Evolutionary conservation across 2,329 filamentous ascomycete species (phyloP), one percentile per base, ranked within the genome.

Genomic region (Colletotrichum aenigma): DNA sequence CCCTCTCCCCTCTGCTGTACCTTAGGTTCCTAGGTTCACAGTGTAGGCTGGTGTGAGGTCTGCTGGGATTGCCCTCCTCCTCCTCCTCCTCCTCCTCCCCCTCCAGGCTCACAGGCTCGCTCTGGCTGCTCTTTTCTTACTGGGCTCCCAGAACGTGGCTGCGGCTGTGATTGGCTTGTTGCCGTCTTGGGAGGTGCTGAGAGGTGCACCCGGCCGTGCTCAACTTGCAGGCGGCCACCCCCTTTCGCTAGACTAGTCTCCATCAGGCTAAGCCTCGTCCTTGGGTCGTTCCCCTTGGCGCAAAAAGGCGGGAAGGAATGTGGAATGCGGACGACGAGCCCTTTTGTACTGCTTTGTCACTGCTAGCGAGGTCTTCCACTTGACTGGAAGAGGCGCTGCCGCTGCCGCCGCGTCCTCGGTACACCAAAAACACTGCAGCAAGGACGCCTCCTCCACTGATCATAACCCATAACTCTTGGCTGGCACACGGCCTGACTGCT

Each of bases 261-360:
- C 3, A 75, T 75, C 58, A 5, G 43, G 70, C 21, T 26, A 52
- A 69, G 24, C 26, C 30, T 34, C n/a, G 28, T 58, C 65, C 43
- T 64, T 55, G 73, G 62, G 43, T 52, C 12, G 28, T 32, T 64
- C 58, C 69, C 58, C 73, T 67, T 73, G 58, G 64, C 56, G 74
- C 56, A 64, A 52, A 73, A 73, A 52, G 58, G 65, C 69, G 69
- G 62, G 73, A 75, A 61, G 67, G 69, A 68, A 64, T 67, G 32
- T 67, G 69, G 16, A 72, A 21, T 62, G 58, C 28, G 69, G 55
- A 67, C 28, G 60, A 65, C 10, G 43, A 16, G 60, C 15, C 28
- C 16, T 64, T 28, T 32, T 67, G 68, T 62, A 64, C 61, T 55
- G 24, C 24, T 43, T 66, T 67, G 62, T 75, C 68, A 55, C 36